Evolutionary conservation across 179 eudicot species (phyloP).

Genomic region (Silene noctiflora): DNA sequence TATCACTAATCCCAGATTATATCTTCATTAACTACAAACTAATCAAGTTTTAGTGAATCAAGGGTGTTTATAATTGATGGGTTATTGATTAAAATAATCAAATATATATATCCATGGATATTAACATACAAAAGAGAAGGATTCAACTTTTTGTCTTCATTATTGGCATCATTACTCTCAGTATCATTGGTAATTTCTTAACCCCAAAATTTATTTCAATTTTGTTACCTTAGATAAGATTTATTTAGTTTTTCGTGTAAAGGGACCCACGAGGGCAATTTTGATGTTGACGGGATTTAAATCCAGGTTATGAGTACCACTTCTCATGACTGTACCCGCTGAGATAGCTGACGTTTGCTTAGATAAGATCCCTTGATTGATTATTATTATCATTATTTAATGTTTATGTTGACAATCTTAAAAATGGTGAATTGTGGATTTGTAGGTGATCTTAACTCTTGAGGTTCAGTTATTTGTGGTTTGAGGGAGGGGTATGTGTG

Average conservation of each 20-base stretch:
- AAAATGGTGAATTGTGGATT: background rate
- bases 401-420: background rate
- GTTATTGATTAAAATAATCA: constrained; percentile 12
- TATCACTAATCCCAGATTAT: background rate
- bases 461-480: too few species aligned
- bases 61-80: constrained; percentile 12
- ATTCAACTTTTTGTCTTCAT: constrained; percentile 46
- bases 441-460: too few species aligned
- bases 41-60: background rate
- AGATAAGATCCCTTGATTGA: background rate
- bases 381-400: background rate
- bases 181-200: constrained; percentile 52
- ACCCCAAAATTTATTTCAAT: too few species aligned
- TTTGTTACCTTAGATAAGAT: too few species aligned
- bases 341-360: too few species aligned
- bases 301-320: too few species aligned
- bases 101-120: constrained; percentile 38
- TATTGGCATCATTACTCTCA: constrained; percentile 57
- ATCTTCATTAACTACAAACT: background rate
- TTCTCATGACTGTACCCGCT: too few species aligned
- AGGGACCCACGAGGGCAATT: too few species aligned
- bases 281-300: too few species aligned
- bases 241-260: too few species aligned
- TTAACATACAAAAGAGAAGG: constrained; percentile 55
- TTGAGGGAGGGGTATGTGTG: too few species aligned